Percentiles rank a stretch among this genome's conserved stretches.
Evolutionary conservation across 2,329 filamentous ascomycete species (phyloP).

Genomic region (Clarireedia paspali): DNA sequence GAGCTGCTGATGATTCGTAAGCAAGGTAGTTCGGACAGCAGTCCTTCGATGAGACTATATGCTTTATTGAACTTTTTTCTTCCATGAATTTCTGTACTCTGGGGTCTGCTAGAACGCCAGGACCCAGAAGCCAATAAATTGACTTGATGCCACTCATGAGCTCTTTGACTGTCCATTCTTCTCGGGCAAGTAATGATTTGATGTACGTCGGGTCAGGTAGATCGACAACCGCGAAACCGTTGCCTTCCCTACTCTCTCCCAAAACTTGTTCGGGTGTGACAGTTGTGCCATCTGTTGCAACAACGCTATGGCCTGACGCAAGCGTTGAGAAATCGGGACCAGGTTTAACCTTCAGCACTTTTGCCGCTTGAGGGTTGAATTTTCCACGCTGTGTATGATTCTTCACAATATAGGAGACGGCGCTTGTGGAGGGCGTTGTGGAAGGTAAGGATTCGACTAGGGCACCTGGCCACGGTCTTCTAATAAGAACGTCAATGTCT

Average conservation of each 20-base stretch:
- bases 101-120: slow-evolving; percentile 54
- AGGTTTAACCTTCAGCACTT: slow-evolving; percentile 53
- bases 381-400: slow-evolving; percentile 70
- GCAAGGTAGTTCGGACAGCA: slow-evolving; percentile 68
- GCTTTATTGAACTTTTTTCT: slow-evolving; percentile 52
- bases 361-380: slow-evolving; percentile 62
- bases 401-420: slow-evolving; percentile 82
- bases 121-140: slow-evolving; percentile 77
- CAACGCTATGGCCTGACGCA: slow-evolving; percentile 54
- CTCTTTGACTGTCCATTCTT: slow-evolving; percentile 60
- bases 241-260: slow-evolving; percentile 56
- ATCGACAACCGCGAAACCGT: slow-evolving; percentile 73
- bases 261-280: slow-evolving; percentile 87
- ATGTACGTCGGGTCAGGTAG: slow-evolving; percentile 66
- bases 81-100: slow-evolving; percentile 63
- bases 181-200: slow-evolving; percentile 56
- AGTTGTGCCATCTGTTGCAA: slow-evolving; percentile 53
- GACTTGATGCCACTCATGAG: slow-evolving; percentile 60
- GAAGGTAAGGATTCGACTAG: slow-evolving; percentile 57
- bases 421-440: slow-evolving; percentile 56
- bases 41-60: slow-evolving; percentile 71
- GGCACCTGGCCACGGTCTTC: slow-evolving; percentile 72
- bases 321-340: slow-evolving; percentile 53
- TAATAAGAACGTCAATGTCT: slow-evolving; percentile 63
- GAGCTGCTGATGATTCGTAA: slow-evolving; percentile 56